These are phyloP conservation scores for Mycena floridula DNA, from an alignment of 768 basidiomycete genomes.

Conservation along the genomic window DNA sequence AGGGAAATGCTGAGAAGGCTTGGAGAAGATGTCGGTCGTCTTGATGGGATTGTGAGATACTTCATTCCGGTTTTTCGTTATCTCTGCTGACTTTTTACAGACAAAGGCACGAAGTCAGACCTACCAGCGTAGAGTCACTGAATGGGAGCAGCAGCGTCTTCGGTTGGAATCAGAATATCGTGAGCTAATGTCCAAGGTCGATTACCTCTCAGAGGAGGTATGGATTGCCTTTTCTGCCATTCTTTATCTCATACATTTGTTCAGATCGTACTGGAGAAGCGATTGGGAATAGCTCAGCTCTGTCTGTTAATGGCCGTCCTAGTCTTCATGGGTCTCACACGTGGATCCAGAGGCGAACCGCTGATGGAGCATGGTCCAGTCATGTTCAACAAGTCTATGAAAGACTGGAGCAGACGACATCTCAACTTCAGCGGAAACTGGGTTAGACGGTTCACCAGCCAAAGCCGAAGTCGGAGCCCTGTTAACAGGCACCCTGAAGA, in stretches of 20 bases:
- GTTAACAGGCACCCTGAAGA: slow-evolving; percentile 7
- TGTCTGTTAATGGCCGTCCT: slow-evolving; percentile 78
- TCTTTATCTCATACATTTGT: not conserved
- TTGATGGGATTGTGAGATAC: slow-evolving; percentile 65
- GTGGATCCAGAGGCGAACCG: slow-evolving; percentile 46
- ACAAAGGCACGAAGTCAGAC: slow-evolving; percentile 64
- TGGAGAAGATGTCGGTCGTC: slow-evolving; percentile 70
- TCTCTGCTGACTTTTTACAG: slow-evolving; percentile 26
- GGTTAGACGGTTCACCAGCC: slow-evolving; percentile 30
- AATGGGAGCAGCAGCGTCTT: slow-evolving; percentile 63
- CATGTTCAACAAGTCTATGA: slow-evolving; percentile 25
- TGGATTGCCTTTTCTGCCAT: slow-evolving; percentile 2
- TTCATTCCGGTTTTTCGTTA: not conserved
- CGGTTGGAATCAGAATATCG: slow-evolving; percentile 66
- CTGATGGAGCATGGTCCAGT: slow-evolving; percentile 6
- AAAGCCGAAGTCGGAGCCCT: slow-evolving; percentile 24
- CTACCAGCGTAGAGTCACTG: slow-evolving; percentile 55
- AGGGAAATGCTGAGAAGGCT: slow-evolving; percentile 69
- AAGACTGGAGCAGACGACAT: slow-evolving; percentile 52
- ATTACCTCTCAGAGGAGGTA: slow-evolving; percentile 80
- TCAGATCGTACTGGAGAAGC: slow-evolving; percentile 83
- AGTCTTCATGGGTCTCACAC: slow-evolving; percentile 81
- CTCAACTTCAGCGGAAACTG: slow-evolving; percentile 53
- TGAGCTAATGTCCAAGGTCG: slow-evolving; percentile 63
- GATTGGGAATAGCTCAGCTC: slow-evolving; percentile 83